A percentile compares a stretch with the other conserved stretches of the same genome.
Evolutionary conservation across 345 rosid species (phyloP).

Genomic region (Kernera saxatilis): DNA sequence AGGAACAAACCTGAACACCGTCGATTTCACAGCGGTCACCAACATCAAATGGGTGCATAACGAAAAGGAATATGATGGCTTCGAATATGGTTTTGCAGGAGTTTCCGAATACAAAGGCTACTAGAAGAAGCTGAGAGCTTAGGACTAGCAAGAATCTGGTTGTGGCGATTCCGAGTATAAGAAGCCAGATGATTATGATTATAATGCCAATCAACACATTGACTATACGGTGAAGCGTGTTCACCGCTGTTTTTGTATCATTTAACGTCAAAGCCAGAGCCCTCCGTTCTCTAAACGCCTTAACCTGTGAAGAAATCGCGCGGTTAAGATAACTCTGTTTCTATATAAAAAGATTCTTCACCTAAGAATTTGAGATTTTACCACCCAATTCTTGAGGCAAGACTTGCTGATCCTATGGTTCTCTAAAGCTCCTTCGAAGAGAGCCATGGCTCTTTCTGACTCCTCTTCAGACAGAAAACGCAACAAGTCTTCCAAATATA

Average conservation of each 20-base stretch:
- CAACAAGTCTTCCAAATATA: slow-evolving; percentile 58
- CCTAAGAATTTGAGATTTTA: slow-evolving; percentile 20
- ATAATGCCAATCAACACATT: slow-evolving; percentile 51
- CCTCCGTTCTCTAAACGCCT: slow-evolving; percentile 63
- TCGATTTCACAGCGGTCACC: slow-evolving; percentile 83
- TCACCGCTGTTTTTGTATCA: slow-evolving; percentile 75
- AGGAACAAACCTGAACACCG: slow-evolving; percentile 52
- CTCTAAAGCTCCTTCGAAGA: slow-evolving; percentile 65
- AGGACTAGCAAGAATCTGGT: slow-evolving; percentile 48
- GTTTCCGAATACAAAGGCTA: slow-evolving; percentile 72
- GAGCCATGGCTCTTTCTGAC: slow-evolving; percentile 55
- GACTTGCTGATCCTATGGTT: slow-evolving; percentile 49
- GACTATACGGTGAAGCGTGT: slow-evolving; percentile 62
- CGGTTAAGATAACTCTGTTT: not conserved
- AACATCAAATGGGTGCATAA: slow-evolving; percentile 79
- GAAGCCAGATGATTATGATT: slow-evolving; percentile 45
- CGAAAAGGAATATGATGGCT: slow-evolving; percentile 79
- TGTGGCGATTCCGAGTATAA: slow-evolving; percentile 67
- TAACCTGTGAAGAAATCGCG: slow-evolving; percentile 35
- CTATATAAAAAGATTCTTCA: not conserved
- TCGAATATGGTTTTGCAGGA: slow-evolving; percentile 78
- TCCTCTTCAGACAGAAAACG: slow-evolving; percentile 66
- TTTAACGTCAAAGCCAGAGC: slow-evolving; percentile 66
- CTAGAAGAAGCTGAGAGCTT: slow-evolving; percentile 56
- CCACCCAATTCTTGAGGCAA: slow-evolving; percentile 80